A percentile compares a stretch with the other conserved stretches of the same genome.
Conservation (phyloP, 768 basidiomycete genomes). For the Imleria badia region DNA sequence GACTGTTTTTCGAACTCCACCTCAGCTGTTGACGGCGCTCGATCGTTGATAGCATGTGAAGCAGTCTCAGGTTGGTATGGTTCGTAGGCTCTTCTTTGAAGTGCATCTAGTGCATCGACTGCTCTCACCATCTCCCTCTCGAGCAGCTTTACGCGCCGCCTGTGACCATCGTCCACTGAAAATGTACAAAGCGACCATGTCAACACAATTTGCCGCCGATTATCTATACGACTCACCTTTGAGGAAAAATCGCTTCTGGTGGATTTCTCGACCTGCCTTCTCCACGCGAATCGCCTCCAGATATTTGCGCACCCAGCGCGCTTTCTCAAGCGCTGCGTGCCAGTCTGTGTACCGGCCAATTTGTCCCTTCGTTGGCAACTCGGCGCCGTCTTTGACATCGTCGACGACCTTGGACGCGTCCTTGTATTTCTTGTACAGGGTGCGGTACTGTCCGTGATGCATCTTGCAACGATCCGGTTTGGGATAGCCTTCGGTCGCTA, state of each 20-base stretch:
- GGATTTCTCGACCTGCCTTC: slow-evolving; percentile 30
- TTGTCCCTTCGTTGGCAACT: slow-evolving; percentile 20
- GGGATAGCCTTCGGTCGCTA: slow-evolving; percentile 20
- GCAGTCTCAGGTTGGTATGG: too few relatives aligned
- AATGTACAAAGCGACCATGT: too few relatives aligned
- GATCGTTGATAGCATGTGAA: background rate
- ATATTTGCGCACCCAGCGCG: slow-evolving; percentile 26
- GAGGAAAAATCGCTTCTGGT: slow-evolving; percentile 33
- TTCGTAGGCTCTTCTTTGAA: slow-evolving; percentile 20
- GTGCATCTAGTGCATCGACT: slow-evolving; percentile 14
- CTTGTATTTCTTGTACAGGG: slow-evolving; percentile 27
- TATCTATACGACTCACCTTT: slow-evolving; percentile 27
- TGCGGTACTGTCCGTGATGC: slow-evolving; percentile 28
- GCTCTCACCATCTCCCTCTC: slow-evolving; percentile 30
- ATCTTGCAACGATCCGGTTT: slow-evolving; percentile 19
- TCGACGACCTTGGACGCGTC: slow-evolving; percentile 29
- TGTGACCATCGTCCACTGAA: slow-evolving; percentile 32
- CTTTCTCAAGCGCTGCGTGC: slow-evolving; percentile 16
- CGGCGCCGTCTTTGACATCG: slow-evolving; percentile 1
- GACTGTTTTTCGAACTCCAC: background rate
- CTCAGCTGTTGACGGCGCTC: background rate
- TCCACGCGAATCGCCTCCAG: slow-evolving; percentile 36
- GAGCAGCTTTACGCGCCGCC: slow-evolving; percentile 28
- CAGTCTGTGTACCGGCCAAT: slow-evolving; percentile 15
- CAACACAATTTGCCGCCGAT: background rate